Evolutionary conservation across 129 eudicot species (phyloP), one percentile per base, ranked within the genome.

Genomic region (Tanacetum coccineum): DNA sequence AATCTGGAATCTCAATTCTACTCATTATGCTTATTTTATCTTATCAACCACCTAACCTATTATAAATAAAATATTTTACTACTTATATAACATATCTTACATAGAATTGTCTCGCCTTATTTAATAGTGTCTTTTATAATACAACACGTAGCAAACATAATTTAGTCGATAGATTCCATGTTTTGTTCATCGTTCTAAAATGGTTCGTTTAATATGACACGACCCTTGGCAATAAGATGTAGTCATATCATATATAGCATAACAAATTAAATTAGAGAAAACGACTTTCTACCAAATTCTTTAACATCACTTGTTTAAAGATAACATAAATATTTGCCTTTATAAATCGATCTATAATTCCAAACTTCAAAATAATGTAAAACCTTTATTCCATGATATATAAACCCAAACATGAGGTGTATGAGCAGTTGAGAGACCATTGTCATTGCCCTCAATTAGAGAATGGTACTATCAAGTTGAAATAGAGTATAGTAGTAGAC

Each of bases 361-460:
- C 4, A 48, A 14, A 47, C 2, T 59, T 36, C 25, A 19, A n/a
- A 62, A 66, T 66, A 47, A 74, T 57, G 42, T 15, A 74, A 46
- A 13, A 30, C 32, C 61, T 48, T n/a, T 58, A n/a, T 59, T 40
- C 62, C 44, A 13, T 25, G 49, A 68, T 52, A 70, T 76, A 76
- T 76, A 76, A 57, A 51, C 74, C 55, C 40, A 61, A 68, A 61
- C 42, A 76, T 76, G 80, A 61, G 75, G 70, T 76, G 75, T 68
- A 76, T 61, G 75, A 68, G 80, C 69, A 30, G 80, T 76, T 76
- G 75, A 68, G 15, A 76, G 59, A 76, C 75, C 79, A 45, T 75
- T 68, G 74, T 67, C 79, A 75, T 49, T 32, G 42, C 42, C 74
- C 75, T 76, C 59, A 68, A 42, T 61, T 20, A 68, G 53, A 68